phyloP scores from a whole-genome alignment of 2,329 filamentous ascomycete species.

The Cordyceps militaris region DNA sequence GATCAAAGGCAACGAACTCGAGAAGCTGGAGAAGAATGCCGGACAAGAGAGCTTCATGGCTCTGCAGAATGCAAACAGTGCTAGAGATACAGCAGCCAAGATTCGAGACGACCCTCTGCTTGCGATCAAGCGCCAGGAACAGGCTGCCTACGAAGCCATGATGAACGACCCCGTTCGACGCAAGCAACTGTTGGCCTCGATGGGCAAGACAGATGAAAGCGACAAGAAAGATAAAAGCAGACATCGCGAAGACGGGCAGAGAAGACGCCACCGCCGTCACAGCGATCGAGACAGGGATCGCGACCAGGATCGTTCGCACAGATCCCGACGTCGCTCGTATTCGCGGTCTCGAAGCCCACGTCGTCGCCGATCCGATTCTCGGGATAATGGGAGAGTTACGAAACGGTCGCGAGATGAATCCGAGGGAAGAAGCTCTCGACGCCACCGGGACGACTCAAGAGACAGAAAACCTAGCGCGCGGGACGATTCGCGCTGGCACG shows the following conservation, averaged over 20 bases:
- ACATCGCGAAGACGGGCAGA: conserved; percentile 30
- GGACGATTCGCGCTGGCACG: conserved; percentile 15
- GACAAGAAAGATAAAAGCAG: conserved; percentile 35
- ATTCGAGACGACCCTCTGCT: conserved; percentile 85
- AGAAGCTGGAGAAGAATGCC: conserved; percentile 72
- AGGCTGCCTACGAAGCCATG: conserved; percentile 70
- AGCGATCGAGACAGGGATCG: conserved; percentile 36
- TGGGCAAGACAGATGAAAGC: conserved; percentile 47
- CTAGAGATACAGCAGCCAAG: conserved; percentile 76
- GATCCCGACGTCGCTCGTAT: conserved; percentile 36
- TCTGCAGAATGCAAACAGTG: conserved; percentile 61
- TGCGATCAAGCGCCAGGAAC: conserved; percentile 88
- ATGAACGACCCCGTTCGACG: conserved; percentile 69
- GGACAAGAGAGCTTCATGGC: conserved; percentile 54
- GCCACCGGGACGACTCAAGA: conserved; percentile 16
- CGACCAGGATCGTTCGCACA: conserved; percentile 34
- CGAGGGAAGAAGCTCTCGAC: conserved; percentile 18
- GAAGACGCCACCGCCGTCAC: conserved; percentile 36
- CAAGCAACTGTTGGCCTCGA: conserved; percentile 57
- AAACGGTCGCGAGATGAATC: conserved; percentile 21
- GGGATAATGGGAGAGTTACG: conserved; percentile 15
- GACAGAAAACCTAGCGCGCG: conserved; percentile 16
- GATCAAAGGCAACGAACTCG: conserved; percentile 71
- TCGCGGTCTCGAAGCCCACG: conserved; percentile 40
- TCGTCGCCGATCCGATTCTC: conserved; percentile 24